Evolutionary conservation across 2,329 filamentous ascomycete genomes (phyloP).

Genomic region (Scolecobasidium constrictum): DNA sequence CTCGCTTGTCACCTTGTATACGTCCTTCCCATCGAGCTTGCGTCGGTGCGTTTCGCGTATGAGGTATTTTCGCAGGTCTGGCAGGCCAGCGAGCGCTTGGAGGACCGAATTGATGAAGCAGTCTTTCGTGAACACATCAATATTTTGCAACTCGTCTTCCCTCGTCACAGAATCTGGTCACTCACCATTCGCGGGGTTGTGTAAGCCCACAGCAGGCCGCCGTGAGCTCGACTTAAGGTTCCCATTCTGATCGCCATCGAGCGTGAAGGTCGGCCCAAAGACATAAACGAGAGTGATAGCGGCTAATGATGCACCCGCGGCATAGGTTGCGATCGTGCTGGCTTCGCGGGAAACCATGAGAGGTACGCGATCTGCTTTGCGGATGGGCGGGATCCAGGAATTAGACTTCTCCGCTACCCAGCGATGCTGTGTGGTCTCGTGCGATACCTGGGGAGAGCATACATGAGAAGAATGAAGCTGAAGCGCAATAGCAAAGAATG

Average conservation of each 20-base stretch:
- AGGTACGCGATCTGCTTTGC: too few relatives aligned
- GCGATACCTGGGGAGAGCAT: too few relatives aligned
- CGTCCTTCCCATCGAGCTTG: constrained; percentile 62
- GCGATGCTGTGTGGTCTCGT: too few relatives aligned
- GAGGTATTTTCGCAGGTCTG: constrained; percentile 80
- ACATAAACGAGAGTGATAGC: constrained; percentile 94
- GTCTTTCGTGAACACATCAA: constrained; percentile 18
- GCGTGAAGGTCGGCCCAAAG: constrained; percentile 92
- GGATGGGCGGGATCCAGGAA: too few relatives aligned
- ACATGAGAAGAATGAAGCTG: too few relatives aligned
- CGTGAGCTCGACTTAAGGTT: constrained; percentile 4
- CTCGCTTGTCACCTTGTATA: constrained; percentile 56
- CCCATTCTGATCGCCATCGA: constrained; percentile 69
- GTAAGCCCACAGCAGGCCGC: constrained; percentile 51
- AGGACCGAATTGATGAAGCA: constrained; percentile 83
- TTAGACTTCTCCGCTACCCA: too few relatives aligned
- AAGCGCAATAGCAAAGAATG: too few relatives aligned
- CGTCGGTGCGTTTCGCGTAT: constrained; percentile 85
- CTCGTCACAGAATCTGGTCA: too few relatives aligned
- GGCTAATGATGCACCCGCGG: constrained; percentile 87
- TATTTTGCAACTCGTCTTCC: too few relatives aligned
- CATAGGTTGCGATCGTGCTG: constrained; percentile 84
- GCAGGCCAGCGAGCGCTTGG: constrained; percentile 82
- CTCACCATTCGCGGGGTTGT: constrained; percentile 72
- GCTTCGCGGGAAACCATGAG: too few relatives aligned